Evolutionary conservation across 139 green algal species (phyloP).

Genomic region (Coelastrella sp.): DNA sequence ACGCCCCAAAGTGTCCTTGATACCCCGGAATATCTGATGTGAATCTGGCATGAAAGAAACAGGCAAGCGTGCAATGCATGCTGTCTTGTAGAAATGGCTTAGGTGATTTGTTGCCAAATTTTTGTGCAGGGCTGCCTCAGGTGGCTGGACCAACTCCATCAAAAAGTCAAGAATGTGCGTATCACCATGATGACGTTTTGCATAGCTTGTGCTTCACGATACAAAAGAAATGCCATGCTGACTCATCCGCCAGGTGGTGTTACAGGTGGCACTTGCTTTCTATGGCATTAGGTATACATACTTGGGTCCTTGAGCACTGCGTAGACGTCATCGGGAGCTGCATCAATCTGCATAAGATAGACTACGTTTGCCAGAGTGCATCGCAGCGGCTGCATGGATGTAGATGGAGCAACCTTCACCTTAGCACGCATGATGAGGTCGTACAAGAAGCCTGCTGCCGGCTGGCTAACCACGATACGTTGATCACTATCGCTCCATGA

Average conservation of each 20-base stretch:
- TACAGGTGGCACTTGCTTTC: too few species aligned
- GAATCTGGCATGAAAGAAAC: conserved; percentile 12
- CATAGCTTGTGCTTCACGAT: too few species aligned
- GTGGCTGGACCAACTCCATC: too few species aligned
- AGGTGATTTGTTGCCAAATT: neutral
- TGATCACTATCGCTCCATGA: conserved; percentile 41
- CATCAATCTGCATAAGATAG: conserved; percentile 32
- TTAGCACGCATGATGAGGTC: conserved; percentile 45
- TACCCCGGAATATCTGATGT: conserved; percentile 49
- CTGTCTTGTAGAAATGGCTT: neutral
- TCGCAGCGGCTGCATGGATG: neutral
- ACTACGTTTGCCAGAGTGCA: neutral
- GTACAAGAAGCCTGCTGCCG: conserved; percentile 21
- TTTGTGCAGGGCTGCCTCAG: neutral
- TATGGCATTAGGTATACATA: neutral
- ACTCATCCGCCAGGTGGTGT: neutral
- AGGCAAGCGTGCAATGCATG: neutral
- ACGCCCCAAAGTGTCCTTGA: conserved; percentile 21
- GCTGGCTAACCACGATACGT: conserved; percentile 39
- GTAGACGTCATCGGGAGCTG: conserved; percentile 39
- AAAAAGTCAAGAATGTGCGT: too few species aligned
- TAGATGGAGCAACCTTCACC: neutral
- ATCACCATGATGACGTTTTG: too few species aligned
- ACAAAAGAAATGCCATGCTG: neutral
- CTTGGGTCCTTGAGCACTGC: conserved; percentile 35